These are phyloP conservation scores for Mixia osmundae DNA, from an alignment of 1,284 basidiomycete genomes.

Conservation along the genomic window DNA sequence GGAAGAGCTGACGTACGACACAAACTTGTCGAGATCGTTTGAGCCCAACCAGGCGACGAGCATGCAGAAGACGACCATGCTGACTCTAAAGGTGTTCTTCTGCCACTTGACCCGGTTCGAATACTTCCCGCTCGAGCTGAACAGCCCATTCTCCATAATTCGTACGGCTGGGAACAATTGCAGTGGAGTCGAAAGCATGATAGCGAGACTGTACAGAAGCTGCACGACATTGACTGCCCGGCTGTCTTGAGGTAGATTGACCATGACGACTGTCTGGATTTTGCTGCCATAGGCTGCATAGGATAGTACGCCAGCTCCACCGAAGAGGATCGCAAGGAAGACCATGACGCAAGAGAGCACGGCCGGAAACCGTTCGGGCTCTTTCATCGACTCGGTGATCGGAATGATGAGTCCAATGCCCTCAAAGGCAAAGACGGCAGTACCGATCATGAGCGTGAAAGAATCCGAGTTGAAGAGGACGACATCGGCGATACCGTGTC, in stretches of 20 bases:
- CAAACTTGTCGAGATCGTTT: conserved; percentile 85
- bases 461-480: conserved; percentile 66
- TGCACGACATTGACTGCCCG: conserved; percentile 70
- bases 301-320: conserved; percentile 41
- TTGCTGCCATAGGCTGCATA: conserved; percentile 22
- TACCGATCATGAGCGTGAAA: conserved; percentile 82
- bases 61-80: conserved; percentile 50
- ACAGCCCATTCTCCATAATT: conserved; percentile 93
- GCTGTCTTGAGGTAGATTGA: conserved; percentile 67
- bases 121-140: conserved; percentile 60
- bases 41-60: conserved; percentile 63
- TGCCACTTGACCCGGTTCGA: conserved; percentile 36
- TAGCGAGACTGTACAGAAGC: conserved; percentile 45
- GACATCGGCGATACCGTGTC: conserved; percentile 54
- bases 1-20: conserved; percentile 27
- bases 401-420: conserved; percentile 93
- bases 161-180: conserved; percentile 62
- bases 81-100: conserved; percentile 74
- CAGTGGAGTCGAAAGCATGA: conserved; percentile 76
- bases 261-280: conserved; percentile 76
- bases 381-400: conserved; percentile 77
- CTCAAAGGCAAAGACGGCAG: conserved; percentile 96
- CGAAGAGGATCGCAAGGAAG: conserved; percentile 55
- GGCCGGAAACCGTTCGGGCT: conserved; percentile 75
- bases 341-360: conserved; percentile 81